Evolutionary conservation across 129 eudicot genomes (phyloP).

Genomic region (Chrysanthemum seticuspe): DNA sequence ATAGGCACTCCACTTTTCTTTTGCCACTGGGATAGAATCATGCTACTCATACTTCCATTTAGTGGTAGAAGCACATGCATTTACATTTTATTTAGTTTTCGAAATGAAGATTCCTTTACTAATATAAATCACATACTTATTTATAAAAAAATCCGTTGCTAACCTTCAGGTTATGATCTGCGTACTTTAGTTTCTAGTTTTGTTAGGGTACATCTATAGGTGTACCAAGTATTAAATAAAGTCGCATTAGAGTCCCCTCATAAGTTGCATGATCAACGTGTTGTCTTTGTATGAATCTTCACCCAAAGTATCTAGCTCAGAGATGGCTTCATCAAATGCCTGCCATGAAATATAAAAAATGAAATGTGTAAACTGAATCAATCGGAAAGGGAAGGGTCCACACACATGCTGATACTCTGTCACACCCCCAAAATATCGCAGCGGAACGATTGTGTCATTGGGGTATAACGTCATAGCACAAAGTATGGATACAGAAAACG

Average conservation of each 20-base stretch:
- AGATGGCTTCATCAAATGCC: slow-evolving; percentile 95
- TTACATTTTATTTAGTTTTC: slow-evolving; percentile 7
- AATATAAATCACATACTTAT: not conserved
- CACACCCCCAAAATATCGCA: no score
- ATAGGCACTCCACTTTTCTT: slow-evolving; percentile 48
- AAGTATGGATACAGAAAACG: no score
- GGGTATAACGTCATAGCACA: no score
- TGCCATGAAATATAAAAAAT: slow-evolving; percentile 13
- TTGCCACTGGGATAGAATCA: slow-evolving; percentile 64
- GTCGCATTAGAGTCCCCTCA: slow-evolving; percentile 29
- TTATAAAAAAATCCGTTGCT: slow-evolving; percentile 16
- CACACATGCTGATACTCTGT: no score
- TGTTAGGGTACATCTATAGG: no score
- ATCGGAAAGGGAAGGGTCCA: no score
- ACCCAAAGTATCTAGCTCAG: slow-evolving; percentile 84
- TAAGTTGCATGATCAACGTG: slow-evolving; percentile 89
- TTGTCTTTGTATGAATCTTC: slow-evolving; percentile 96
- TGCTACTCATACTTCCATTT: slow-evolving; percentile 69
- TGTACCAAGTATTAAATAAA: no score
- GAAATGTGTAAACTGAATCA: no score
- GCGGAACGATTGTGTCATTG: no score
- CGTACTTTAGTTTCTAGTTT: no score
- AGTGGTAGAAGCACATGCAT: slow-evolving; percentile 84
- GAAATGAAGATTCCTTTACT: not conserved
- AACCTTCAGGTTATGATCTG: slow-evolving; percentile 29